Conservation (phyloP, 2,329 filamentous ascomycete genomes). For the Trematosphaeria pertusa region DNA sequence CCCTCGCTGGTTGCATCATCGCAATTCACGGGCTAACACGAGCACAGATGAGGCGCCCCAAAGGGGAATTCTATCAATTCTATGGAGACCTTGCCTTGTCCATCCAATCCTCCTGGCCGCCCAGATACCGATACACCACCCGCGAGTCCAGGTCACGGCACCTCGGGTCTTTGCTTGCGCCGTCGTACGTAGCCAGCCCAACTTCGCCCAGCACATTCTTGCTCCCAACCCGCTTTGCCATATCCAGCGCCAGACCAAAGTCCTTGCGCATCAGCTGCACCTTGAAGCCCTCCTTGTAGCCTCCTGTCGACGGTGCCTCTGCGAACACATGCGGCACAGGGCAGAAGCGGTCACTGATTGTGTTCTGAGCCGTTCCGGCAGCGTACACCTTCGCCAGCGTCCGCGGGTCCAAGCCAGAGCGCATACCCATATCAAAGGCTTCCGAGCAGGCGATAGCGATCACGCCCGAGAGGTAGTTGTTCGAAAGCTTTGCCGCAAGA, state of each 20-base stretch:
- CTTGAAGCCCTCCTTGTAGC: slow-evolving; percentile 63
- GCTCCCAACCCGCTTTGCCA: slow-evolving; percentile 61
- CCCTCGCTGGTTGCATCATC: too few relatives aligned
- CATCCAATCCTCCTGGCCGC: slow-evolving; percentile 62
- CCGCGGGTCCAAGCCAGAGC: slow-evolving; percentile 62
- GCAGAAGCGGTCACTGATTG: slow-evolving; percentile 59
- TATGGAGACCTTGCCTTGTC: too few relatives aligned
- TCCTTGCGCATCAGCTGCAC: slow-evolving; percentile 68
- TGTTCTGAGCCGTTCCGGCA: slow-evolving; percentile 60
- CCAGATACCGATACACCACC: slow-evolving; percentile 64
- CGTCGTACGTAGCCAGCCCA: slow-evolving; percentile 60
- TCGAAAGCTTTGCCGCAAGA: slow-evolving; percentile 65
- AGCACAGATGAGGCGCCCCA: too few relatives aligned
- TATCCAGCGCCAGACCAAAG: slow-evolving; percentile 61
- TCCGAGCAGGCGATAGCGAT: slow-evolving; percentile 66
- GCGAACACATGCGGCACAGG: slow-evolving; percentile 60
- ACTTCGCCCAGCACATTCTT: slow-evolving; percentile 58
- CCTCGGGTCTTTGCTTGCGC: slow-evolving; percentile 57
- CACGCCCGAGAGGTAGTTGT: slow-evolving; percentile 67
- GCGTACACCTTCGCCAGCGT: slow-evolving; percentile 61
- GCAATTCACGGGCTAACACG: too few relatives aligned
- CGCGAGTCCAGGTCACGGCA: slow-evolving; percentile 64
- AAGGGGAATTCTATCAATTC: too few relatives aligned
- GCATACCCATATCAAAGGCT: slow-evolving; percentile 67
- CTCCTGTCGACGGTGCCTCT: slow-evolving; percentile 57